Conservation (phyloP, 2,329 filamentous ascomycete genomes). For the Diaporthe citriasiana region DNA sequence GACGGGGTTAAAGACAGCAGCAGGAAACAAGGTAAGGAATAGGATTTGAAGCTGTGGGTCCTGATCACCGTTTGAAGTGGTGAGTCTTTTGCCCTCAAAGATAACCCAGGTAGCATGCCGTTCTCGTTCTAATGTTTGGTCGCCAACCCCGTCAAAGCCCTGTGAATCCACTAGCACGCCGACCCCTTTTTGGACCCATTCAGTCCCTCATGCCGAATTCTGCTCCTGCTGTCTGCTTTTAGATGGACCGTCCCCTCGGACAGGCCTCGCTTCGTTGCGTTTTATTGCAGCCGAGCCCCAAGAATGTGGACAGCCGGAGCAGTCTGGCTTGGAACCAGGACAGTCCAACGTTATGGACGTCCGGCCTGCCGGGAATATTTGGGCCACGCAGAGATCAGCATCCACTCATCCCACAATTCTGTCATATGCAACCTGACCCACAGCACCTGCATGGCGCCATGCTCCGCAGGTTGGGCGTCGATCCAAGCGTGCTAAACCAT, state of each 20-base stretch:
- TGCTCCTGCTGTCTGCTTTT: conserved; percentile 1
- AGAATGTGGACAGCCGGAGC: background rate
- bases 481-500: conserved; percentile 18
- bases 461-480: conserved; percentile 27
- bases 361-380: background rate
- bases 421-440: conserved; percentile 18
- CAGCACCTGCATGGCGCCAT: conserved; percentile 22
- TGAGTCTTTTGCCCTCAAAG: conserved; percentile 6
- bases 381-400: conserved; percentile 13
- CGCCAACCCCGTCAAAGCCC: background rate
- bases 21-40: background rate
- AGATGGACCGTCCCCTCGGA: background rate
- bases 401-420: conserved; percentile 29
- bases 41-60: background rate
- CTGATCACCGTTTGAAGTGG: background rate
- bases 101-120: background rate
- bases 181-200: conserved; percentile 31
- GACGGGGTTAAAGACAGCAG: background rate
- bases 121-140: background rate
- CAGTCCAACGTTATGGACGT: background rate
- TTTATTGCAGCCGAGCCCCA: conserved; percentile 8
- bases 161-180: conserved; percentile 1
- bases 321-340: background rate
- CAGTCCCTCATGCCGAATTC: background rate
- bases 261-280: background rate